Conservation (phyloP, 140 eudicot genomes). For the Erigeron philadelphicus region DNA sequence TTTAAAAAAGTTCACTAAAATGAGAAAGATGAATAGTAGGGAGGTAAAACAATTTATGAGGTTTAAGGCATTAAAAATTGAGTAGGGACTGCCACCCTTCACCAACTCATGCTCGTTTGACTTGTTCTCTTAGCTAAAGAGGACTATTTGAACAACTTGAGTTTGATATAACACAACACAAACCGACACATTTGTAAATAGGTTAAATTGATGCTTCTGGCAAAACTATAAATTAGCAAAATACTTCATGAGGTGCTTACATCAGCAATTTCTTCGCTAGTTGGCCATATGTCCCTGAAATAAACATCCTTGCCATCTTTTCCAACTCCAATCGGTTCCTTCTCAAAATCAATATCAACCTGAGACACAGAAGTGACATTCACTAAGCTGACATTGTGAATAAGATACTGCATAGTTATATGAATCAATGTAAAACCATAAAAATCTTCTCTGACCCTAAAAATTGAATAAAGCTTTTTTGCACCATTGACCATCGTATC, state of each 20-base stretch:
- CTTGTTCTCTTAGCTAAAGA: no score
- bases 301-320: constrained; percentile 84
- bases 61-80: neutral
- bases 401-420: no score
- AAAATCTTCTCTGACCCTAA: neutral
- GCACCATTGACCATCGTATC: neutral
- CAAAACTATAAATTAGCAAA: constrained; percentile 7
- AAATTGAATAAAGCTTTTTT: neutral
- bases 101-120: no score
- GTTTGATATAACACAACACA: neutral
- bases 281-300: constrained; percentile 94
- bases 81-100: no score
- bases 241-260: constrained; percentile 29
- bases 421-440: neutral
- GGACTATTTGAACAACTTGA: no score
- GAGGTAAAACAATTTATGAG: no score
- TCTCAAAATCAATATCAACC: constrained; percentile 97
- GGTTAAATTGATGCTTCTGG: no score
- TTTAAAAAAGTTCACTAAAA: no score
- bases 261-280: constrained; percentile 70
- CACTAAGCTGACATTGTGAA: neutral
- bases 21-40: no score
- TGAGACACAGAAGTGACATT: constrained; percentile 30
- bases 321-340: constrained; percentile 90
- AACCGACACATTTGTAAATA: no score